Evolutionary conservation across 2,329 filamentous ascomycete genomes (phyloP), one percentile per base, ranked within the genome.

Genomic region (Cadophora sp.): DNA sequence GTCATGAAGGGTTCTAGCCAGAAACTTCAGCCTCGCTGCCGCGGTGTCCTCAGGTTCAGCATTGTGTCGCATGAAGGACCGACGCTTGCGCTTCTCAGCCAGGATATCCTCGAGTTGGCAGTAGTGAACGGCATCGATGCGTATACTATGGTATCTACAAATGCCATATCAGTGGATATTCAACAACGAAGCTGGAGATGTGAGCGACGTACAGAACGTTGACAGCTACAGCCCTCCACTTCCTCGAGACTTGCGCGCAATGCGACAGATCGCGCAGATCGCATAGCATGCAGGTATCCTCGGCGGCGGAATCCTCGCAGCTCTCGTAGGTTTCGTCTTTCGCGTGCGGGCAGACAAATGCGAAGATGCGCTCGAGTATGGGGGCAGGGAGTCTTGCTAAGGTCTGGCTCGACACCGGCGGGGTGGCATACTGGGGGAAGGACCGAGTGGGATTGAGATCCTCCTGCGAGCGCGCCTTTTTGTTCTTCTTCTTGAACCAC

Each of bases 81-180:
- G 87, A 69, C 89, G 89, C 78, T 92, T 93, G 70, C 94, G 91
- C 78, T 87, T 89, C 73, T 95, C 92, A 62, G 92, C 87, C 43
- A 97, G 87, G 73, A 91, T 83, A 67, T 92, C 90, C 79, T 98
- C 95, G 74, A 92, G 90, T 71, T 91, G 89, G 82, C 95, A 98
- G 81, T 97, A 97, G 80, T 98, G 95, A 39, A 97, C 94, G 20
- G 92, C 87, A 78, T 98, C 95, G 78, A 98, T 96, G 67, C 94
- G 92, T 72, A 98, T 89, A 82, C 93, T 94, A 75, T 90, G 89
- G 78, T 96, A 97, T 72, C 93, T 96, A 64, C 55, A 67, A 39
- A 45, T 14, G 20, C 1, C 36, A 51, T n/a, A 56, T 65, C 33
- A 69, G 55, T 45, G 60, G 43, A 45, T 73, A 39, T 43, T 11